A percentile compares a stretch with the other conserved stretches of the same genome.
phyloP scores from a whole-genome alignment of 768 basidiomycete species.

The Mycena epipterygia region DNA sequence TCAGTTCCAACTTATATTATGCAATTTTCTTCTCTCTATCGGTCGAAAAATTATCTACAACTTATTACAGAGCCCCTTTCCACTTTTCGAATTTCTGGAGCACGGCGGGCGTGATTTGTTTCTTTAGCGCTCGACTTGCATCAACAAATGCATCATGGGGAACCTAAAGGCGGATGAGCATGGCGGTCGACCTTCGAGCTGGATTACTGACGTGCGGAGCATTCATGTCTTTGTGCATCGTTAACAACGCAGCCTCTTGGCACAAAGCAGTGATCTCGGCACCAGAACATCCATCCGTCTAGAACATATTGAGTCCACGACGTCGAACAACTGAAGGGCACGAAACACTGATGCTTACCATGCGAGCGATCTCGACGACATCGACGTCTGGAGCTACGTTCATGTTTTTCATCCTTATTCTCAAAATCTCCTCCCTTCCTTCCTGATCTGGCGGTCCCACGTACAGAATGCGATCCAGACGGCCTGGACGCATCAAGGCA shows the following conservation, averaged over 20 bases:
- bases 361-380: slow-evolving; percentile 71
- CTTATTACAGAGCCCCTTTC: slow-evolving; percentile 45
- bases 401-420: slow-evolving; percentile 85
- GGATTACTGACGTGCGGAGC: slow-evolving; percentile 74
- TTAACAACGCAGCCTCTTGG: slow-evolving; percentile 94
- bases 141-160: slow-evolving; percentile 77
- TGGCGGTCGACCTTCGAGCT: background rate
- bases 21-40: no score
- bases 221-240: slow-evolving; percentile 91
- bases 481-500: slow-evolving; percentile 94
- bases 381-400: slow-evolving; percentile 80
- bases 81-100: slow-evolving; percentile 81
- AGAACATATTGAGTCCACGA: background rate
- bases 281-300: slow-evolving; percentile 97
- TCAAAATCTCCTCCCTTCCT: slow-evolving; percentile 88
- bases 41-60: no score
- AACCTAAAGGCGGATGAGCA: slow-evolving; percentile 65
- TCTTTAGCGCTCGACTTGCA: slow-evolving; percentile 80
- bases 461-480: slow-evolving; percentile 94
- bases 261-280: slow-evolving; percentile 94
- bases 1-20: no score
- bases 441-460: slow-evolving; percentile 90
- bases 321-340: background rate
- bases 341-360: no score
- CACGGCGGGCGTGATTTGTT: slow-evolving; percentile 88